Conservation (phyloP, 169 alveolate species). For the Plasmodium inui region DNA sequence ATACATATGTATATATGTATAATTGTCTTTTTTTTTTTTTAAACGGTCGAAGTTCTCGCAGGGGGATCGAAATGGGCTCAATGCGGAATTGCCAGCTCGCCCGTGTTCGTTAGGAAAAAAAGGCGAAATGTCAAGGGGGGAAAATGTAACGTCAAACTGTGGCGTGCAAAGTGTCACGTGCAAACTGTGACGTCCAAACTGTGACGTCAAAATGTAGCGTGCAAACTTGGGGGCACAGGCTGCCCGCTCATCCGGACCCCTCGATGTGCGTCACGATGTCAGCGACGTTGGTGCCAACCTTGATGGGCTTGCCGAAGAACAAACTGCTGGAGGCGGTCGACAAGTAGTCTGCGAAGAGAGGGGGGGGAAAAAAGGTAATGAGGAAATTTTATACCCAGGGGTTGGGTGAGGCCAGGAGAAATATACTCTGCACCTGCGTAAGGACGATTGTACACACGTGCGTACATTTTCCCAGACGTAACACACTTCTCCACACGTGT, state of each 20-base stretch:
- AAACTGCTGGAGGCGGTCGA: constrained; percentile 67
- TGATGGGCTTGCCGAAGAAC: constrained; percentile 62
- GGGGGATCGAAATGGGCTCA: background rate
- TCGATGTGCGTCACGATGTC: constrained; percentile 28
- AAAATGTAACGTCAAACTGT: background rate
- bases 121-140: background rate
- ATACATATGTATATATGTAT: background rate
- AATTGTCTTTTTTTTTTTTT: background rate
- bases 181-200: too few species aligned
- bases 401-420: background rate
- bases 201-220: background rate
- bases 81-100: background rate
- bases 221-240: background rate
- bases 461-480: too few species aligned
- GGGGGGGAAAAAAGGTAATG: background rate
- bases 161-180: background rate
- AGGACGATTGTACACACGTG: too few species aligned
- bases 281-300: constrained; percentile 58
- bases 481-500: too few species aligned
- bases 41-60: background rate
- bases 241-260: constrained; percentile 3
- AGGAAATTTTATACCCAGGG: background rate
- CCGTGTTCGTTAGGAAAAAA: background rate
- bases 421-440: background rate
- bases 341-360: constrained; percentile 23